Base-by-base conservation (phyloP, 345 rosid genomes). In the Arabidopsis arenosa region DNA sequence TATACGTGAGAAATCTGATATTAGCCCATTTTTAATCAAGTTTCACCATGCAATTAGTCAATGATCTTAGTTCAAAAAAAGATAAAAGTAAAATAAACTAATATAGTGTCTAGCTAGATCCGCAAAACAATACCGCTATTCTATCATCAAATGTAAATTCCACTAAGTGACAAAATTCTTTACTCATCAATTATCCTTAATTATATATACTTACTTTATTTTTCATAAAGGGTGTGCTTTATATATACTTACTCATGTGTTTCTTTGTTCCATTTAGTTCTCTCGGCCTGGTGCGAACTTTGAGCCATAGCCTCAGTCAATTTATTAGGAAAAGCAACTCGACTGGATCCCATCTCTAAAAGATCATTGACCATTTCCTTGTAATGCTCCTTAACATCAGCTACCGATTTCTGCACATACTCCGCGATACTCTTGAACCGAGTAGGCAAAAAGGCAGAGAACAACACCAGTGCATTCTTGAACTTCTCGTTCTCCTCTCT, bases 181-280 rank as follows among this genome's bases (percentile, higher is more conserved):
- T 1, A 28, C 32, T 28, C 32, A 28, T 28, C 32, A 28, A 3
- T 28, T 2, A 28, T 1, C 26, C 26, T 23, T 23, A 18, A 18
- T 18, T 18, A 23, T 28, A 28, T 28, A 28, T 28, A 28, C 75
- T 71, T 71, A 71, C 75, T 71, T 67, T 1, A 23, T 23, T 23
- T 23, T 23, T 23, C 2, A 23, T 23, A 2, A 23, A 23, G 26
- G 26, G 26, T 23, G 2, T 23, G 26, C 26, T 23, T 23, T 23
- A 23, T 28, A 28, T 28, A 28, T 28, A 28, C 75, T 71, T 71
- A 71, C 75, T 71, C 75, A 71, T 71, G 75, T 21, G 28, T 43
- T 35, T 70, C 75, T 59, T 35, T 70, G 47, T 21, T 14, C 75
- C 66, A 70, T 17, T 18, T 21, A 32, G 45, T 2, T 35, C 12